Evolutionary conservation across 306 rosid species (phyloP).

Genomic region (Delonix regia): DNA sequence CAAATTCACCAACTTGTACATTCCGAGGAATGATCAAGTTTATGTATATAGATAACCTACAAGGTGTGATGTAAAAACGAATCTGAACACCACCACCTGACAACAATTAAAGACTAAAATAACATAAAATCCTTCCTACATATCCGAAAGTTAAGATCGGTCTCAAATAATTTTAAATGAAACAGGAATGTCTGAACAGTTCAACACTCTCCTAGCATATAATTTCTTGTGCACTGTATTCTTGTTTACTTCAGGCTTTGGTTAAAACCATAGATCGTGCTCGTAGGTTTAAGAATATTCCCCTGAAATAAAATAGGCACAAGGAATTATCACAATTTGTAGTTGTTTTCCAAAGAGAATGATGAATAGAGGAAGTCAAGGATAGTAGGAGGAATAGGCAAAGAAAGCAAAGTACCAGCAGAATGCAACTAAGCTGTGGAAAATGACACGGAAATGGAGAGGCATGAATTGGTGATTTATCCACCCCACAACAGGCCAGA

Average conservation of each 20-base stretch:
- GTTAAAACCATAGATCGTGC: slow-evolving; percentile 69
- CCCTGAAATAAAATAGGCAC: slow-evolving; percentile 56
- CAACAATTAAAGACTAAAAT: neutral
- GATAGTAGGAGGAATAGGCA: neutral
- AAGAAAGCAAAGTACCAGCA: slow-evolving; percentile 61
- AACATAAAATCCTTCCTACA: neutral
- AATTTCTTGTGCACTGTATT: neutral
- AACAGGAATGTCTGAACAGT: neutral
- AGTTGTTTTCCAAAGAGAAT: slow-evolving; percentile 9
- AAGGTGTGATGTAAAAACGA: neutral
- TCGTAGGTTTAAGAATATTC: slow-evolving; percentile 79
- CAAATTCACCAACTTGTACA: neutral
- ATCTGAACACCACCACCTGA: neutral
- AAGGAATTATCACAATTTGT: slow-evolving; percentile 17
- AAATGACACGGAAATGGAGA: slow-evolving; percentile 81
- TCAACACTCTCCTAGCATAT: neutral
- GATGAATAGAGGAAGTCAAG: slow-evolving; percentile 17
- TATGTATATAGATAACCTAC: slow-evolving; percentile 25
- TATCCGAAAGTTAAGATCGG: slow-evolving; percentile 7
- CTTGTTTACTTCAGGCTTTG: slow-evolving; percentile 54
- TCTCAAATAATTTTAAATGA: neutral
- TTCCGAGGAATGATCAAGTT: slow-evolving; percentile 19
- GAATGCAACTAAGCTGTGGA: slow-evolving; percentile 80
- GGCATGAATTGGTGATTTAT: slow-evolving; percentile 89
- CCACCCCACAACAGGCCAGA: slow-evolving; percentile 91